Conservation (phyloP, 1,139 yeast species). For the Tardiomyces blankii region DNA sequence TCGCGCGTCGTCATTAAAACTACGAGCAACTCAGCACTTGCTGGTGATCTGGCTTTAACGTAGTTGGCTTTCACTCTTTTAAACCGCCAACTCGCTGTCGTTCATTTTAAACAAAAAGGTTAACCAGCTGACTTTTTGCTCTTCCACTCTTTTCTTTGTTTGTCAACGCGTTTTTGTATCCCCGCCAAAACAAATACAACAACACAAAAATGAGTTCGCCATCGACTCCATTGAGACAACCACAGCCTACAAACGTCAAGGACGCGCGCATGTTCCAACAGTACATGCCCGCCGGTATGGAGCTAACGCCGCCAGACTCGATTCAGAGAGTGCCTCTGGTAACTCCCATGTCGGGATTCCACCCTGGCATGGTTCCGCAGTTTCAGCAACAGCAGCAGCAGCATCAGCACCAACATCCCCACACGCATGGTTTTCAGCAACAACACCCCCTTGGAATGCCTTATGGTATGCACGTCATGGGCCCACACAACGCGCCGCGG, state of each 20-base stretch:
- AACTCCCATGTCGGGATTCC: neutral
- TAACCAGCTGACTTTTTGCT: too few relatives aligned
- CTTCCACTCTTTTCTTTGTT: too few relatives aligned
- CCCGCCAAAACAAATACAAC: too few relatives aligned
- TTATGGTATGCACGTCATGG: neutral
- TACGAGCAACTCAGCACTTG: too few relatives aligned
- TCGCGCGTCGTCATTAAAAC: too few relatives aligned
- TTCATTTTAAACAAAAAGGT: too few relatives aligned
- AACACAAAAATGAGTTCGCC: neutral
- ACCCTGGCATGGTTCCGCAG: neutral
- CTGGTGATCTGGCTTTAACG: too few relatives aligned
- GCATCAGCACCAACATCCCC: neutral
- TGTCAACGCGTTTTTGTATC: too few relatives aligned
- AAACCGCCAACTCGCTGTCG: too few relatives aligned
- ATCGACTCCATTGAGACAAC: neutral
- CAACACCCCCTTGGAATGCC: neutral
- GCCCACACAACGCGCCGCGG: neutral
- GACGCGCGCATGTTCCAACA: neutral
- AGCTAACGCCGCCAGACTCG: neutral
- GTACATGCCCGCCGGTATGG: neutral
- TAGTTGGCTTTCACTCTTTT: too few relatives aligned
- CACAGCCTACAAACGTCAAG: neutral
- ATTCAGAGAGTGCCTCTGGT: neutral
- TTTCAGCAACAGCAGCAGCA: neutral
- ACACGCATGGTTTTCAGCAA: too few relatives aligned